Evolutionary conservation across 2,329 filamentous ascomycete species (phyloP).

Genomic region (Botrytis squamosa): DNA sequence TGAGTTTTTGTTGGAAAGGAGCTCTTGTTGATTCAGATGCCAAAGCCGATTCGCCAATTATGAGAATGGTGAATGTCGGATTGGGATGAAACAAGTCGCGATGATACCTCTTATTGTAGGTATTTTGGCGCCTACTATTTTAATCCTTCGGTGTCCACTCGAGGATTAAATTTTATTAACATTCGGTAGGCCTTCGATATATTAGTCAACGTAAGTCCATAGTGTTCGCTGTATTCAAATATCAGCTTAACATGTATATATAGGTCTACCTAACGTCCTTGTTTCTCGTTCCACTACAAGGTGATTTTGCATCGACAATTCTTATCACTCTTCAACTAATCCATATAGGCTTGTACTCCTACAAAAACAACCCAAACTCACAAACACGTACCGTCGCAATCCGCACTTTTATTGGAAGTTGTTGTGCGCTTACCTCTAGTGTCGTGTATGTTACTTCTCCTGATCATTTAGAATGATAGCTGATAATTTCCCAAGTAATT

Average conservation of each 20-base stretch:
- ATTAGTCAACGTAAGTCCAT: slow-evolving; percentile 49
- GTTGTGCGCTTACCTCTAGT: slow-evolving; percentile 56
- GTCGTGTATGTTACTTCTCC: slow-evolving; percentile 48
- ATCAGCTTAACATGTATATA: background rate
- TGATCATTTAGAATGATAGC: background rate
- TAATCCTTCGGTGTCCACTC: background rate
- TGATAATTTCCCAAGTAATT: slow-evolving; percentile 46
- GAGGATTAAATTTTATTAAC: background rate
- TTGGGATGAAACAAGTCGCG: slow-evolving; percentile 58
- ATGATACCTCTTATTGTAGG: slow-evolving; percentile 60
- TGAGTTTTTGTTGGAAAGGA: background rate
- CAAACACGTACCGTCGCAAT: slow-evolving; percentile 52
- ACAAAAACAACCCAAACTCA: slow-evolving; percentile 47
- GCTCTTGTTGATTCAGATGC: background rate
- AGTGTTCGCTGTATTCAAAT: background rate
- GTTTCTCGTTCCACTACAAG: slow-evolving; percentile 60
- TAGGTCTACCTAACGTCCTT: slow-evolving; percentile 57
- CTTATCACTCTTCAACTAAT: background rate
- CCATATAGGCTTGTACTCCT: slow-evolving; percentile 53
- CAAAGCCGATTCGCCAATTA: slow-evolving; percentile 53
- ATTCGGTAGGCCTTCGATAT: slow-evolving; percentile 46
- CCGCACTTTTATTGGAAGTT: slow-evolving; percentile 59
- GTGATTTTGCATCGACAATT: slow-evolving; percentile 40
- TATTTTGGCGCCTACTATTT: background rate
- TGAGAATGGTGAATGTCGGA: slow-evolving; percentile 55